Evolutionary conservation across 768 basidiomycete genomes (phyloP).

Genomic region (Postia placenta): DNA sequence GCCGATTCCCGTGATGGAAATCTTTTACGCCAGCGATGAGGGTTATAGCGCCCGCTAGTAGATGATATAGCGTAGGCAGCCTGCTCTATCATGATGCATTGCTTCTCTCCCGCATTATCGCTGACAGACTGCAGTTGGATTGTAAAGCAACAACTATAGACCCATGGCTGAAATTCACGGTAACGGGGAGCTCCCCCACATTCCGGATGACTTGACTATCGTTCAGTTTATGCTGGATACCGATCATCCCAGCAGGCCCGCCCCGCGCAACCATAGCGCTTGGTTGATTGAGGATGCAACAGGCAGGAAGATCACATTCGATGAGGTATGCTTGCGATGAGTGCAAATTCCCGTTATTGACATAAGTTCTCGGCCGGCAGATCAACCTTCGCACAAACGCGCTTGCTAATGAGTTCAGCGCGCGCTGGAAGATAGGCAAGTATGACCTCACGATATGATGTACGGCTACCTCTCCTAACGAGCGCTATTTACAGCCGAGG

Average conservation of each 20-base stretch:
- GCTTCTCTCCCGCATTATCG: no score
- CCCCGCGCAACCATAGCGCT: constrained; percentile 26
- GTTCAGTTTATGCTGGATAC: constrained; percentile 49
- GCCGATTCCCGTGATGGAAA: no score
- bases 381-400: constrained; percentile 40
- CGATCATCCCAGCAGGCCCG: constrained; percentile 35
- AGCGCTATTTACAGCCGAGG: constrained; percentile 28
- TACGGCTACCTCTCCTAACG: background rate
- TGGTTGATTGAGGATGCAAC: constrained; percentile 49
- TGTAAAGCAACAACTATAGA: no score
- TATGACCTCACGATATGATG: background rate
- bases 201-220: constrained; percentile 48
- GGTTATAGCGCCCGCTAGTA: no score
- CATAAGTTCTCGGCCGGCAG: no score
- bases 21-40: no score
- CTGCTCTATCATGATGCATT: no score
- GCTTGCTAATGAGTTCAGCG: constrained; percentile 42
- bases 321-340: constrained; percentile 35
- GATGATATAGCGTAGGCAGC: no score
- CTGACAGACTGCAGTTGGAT: no score
- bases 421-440: constrained; percentile 40
- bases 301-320: constrained; percentile 32
- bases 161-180: constrained; percentile 20
- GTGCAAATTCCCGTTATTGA: no score
- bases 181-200: constrained; percentile 22